Conservation (phyloP, 2,329 filamentous ascomycete genomes). For the Trichoderma atroviride region DNA sequence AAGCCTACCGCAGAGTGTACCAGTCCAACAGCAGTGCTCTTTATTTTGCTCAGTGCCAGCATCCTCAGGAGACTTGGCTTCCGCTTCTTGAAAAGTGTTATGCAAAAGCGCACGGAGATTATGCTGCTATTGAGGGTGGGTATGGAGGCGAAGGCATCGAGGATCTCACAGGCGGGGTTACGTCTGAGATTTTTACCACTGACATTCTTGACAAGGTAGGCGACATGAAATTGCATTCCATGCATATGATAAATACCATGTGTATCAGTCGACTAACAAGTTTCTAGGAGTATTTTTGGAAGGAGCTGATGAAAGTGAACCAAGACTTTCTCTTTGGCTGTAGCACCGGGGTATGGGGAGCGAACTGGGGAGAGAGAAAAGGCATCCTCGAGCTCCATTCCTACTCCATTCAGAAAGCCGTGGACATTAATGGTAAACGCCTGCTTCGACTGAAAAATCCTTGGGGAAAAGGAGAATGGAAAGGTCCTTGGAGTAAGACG, state of each 20-base stretch:
- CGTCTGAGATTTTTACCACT: constrained; percentile 64
- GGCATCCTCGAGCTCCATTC: constrained; percentile 63
- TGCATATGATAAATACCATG: neutral
- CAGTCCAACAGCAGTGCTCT: constrained; percentile 75
- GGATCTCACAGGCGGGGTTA: constrained; percentile 66
- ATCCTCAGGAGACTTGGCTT: constrained; percentile 79
- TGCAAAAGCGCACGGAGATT: constrained; percentile 81
- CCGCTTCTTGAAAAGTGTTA: constrained; percentile 79
- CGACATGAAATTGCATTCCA: neutral
- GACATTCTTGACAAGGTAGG: constrained; percentile 74
- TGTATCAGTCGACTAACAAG: neutral
- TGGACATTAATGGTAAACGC: constrained; percentile 59
- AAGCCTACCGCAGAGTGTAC: constrained; percentile 68
- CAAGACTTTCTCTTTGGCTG: constrained; percentile 73
- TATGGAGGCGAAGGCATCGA: constrained; percentile 64
- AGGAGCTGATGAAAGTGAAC: constrained; percentile 76
- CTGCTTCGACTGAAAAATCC: constrained; percentile 72
- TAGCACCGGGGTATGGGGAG: constrained; percentile 49
- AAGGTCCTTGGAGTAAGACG: constrained; percentile 68
- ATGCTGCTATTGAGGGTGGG: constrained; percentile 72
- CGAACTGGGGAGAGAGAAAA: constrained; percentile 47
- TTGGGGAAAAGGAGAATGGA: constrained; percentile 82
- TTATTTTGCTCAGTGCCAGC: constrained; percentile 75
- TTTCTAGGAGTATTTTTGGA: constrained; percentile 64
- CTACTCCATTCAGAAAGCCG: constrained; percentile 63